These are phyloP conservation scores for Novymonas esmeraldas DNA, from an alignment of 208 protist genomes.

Conservation along the genomic window DNA sequence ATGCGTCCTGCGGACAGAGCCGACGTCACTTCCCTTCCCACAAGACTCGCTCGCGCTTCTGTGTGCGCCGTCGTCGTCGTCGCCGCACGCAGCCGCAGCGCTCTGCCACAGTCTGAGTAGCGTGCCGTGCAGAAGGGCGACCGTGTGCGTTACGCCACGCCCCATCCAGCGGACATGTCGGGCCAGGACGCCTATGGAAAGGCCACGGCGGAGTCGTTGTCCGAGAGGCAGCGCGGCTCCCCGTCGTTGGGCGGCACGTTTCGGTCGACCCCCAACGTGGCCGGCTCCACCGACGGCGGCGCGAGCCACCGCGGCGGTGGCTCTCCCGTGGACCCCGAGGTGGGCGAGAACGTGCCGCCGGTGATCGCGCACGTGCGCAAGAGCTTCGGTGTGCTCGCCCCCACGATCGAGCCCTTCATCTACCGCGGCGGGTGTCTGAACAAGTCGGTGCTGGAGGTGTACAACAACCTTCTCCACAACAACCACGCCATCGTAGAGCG, in stretches of 20 bases:
- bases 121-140: too few relatives aligned
- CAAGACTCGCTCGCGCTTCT: too few relatives aligned
- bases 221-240: conserved; percentile 19
- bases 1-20: too few relatives aligned
- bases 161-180: conserved; percentile 13
- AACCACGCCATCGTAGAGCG: conserved; percentile 28
- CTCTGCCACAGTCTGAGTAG: too few relatives aligned
- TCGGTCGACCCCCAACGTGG: background rate
- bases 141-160: too few relatives aligned
- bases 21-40: too few relatives aligned
- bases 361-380: conserved; percentile 59
- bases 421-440: conserved; percentile 60
- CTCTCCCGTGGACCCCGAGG: conserved; percentile 8
- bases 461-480: conserved; percentile 39
- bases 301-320: background rate
- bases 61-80: too few relatives aligned
- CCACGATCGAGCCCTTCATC: conserved; percentile 55
- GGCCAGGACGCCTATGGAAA: conserved; percentile 14
- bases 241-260: conserved; percentile 11
- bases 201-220: conserved; percentile 5
- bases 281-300: background rate
- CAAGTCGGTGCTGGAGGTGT: conserved; percentile 55
- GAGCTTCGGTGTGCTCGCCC: conserved; percentile 61
- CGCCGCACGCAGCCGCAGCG: too few relatives aligned
- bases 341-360: conserved; percentile 34